Evolutionary conservation across 2,329 filamentous ascomycete genomes (phyloP).

Genomic region (Nannizzia gypsea): DNA sequence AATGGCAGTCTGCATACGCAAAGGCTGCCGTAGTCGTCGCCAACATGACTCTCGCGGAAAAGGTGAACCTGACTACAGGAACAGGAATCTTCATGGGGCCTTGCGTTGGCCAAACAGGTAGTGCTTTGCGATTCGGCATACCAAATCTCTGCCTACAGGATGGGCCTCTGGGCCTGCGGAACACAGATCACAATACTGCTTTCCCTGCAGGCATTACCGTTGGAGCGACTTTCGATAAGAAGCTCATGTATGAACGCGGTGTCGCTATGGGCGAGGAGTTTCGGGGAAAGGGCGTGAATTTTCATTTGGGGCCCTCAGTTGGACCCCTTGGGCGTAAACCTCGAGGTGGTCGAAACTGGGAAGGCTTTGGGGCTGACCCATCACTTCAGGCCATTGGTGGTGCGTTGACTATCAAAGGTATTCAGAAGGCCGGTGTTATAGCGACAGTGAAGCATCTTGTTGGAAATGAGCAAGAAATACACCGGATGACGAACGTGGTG

Average conservation of each 20-base stretch:
- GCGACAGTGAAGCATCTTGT: constrained; percentile 48
- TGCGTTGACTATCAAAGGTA: constrained; percentile 43
- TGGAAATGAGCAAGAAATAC: constrained; percentile 37
- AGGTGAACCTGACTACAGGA: constrained; percentile 64
- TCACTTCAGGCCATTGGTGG: constrained; percentile 47
- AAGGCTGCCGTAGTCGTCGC: constrained; percentile 58
- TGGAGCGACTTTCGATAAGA: constrained; percentile 64
- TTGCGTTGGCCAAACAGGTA: constrained; percentile 68
- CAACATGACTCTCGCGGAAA: constrained; percentile 68
- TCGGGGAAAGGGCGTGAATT: constrained; percentile 59
- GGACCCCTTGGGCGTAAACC: constrained; percentile 62
- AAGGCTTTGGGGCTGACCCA: constrained; percentile 60
- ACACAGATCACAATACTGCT: constrained; percentile 61
- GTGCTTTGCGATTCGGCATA: constrained; percentile 57
- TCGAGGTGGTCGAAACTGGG: constrained; percentile 62
- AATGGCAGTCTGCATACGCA: constrained; percentile 58
- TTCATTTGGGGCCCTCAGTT: constrained; percentile 58
- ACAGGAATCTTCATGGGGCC: constrained; percentile 60
- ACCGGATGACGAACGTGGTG: constrained; percentile 38
- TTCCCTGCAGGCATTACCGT: constrained; percentile 71
- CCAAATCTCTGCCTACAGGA: constrained; percentile 62
- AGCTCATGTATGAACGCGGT: constrained; percentile 55
- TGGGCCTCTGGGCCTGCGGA: constrained; percentile 57
- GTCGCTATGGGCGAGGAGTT: constrained; percentile 60
- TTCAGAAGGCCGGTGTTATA: constrained; percentile 47